Evolutionary conservation across 768 basidiomycete genomes (phyloP), one percentile per base, ranked within the genome.

Genomic region (Auricularia sp.): DNA sequence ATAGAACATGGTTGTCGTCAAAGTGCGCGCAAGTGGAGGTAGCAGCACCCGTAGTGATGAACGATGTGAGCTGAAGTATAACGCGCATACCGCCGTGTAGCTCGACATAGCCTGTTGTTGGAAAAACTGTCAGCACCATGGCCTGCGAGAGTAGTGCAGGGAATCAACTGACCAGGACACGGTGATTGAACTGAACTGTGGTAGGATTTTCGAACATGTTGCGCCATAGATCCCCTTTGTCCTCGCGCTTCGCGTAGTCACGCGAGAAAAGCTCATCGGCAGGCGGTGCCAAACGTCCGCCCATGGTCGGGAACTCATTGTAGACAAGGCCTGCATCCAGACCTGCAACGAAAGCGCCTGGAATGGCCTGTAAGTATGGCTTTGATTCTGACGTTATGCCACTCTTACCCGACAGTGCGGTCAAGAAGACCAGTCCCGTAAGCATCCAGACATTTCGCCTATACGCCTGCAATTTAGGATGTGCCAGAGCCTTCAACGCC

Each of bases 301-400:
- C 96, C 96, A 99, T 99, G 3, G 88, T 76, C 0, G 97, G 97
- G 77, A 97, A 99, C 72, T 98, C 96, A 72, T 99, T 99, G 77
- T 98, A 98, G n/a, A 94, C 74, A 63, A 99, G 76, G 14, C 97
- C 97, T 1, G 97, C 97, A 73, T 99, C 97, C 53, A 99, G 80
- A 14, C 97, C 97, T 43, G 97, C 97, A 35, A 99, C 97, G 70
- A 99, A 98, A 3, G 97, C 97, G 62, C 97, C 96, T 96, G 29
- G 29, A 2, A 29, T 29, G 29, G 29, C 29, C 29, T 2, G 29
- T 29, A 29, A 29, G 29, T 29, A 29, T 29, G 29, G 29, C 29
- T 29, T 2, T 29, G 29, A 29, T 29, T 29, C 8, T 21, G 23
- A 21, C 43, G 18, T 21, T 54, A 8, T n/a, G 23, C 33, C 8